phyloP scores from a whole-genome alignment of 2,329 filamentous ascomycete genomes.

The Ascochyta pisi region DNA sequence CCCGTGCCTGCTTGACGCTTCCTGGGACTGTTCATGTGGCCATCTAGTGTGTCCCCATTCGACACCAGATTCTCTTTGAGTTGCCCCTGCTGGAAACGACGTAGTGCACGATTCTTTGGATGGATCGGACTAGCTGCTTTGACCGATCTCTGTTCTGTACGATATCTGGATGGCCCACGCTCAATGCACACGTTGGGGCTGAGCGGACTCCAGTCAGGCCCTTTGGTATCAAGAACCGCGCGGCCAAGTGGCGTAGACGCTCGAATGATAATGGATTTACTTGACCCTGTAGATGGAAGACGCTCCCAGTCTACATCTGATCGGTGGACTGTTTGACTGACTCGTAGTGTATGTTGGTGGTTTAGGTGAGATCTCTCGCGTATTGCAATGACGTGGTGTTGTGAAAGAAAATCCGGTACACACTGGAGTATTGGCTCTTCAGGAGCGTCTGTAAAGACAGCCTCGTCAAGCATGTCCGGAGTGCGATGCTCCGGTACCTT shows the following conservation, averaged over 20 bases:
- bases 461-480: background rate
- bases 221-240: background rate
- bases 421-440: background rate
- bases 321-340: background rate
- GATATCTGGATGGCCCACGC: conserved; percentile 35
- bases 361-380: background rate
- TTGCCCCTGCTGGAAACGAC: background rate
- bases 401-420: background rate
- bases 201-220: conserved; percentile 27
- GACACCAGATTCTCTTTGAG: background rate
- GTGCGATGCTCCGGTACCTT: background rate
- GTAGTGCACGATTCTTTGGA: background rate
- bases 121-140: background rate
- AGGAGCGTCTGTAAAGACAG: background rate
- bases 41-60: background rate
- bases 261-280: background rate
- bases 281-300: background rate
- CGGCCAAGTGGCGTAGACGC: background rate
- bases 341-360: background rate
- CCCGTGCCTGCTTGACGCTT: background rate
- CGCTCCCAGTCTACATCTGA: background rate
- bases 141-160: conserved; percentile 3
- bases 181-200: conserved; percentile 42
- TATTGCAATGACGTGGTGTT: background rate
- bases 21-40: background rate